phyloP scores from a whole-genome alignment of 2,329 filamentous ascomycete genomes.

The Periconia sp. region DNA sequence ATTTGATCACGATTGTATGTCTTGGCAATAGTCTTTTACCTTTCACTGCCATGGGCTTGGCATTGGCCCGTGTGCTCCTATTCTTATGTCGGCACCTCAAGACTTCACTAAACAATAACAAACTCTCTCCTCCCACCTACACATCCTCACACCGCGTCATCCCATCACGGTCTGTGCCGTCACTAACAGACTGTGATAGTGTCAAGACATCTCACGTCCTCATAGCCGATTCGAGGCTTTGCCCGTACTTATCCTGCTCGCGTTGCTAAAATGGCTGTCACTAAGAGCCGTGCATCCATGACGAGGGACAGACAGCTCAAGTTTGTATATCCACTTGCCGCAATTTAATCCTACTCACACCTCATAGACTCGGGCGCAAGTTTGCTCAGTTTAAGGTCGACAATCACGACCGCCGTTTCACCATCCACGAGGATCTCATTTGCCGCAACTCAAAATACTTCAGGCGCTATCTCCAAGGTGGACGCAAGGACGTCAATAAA shows the following conservation, averaged over 20 bases:
- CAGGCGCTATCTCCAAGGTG: conserved; percentile 7
- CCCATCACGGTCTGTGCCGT: too few species aligned
- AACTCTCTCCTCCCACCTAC: too few species aligned
- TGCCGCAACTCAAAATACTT: conserved; percentile 17
- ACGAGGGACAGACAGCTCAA: background rate
- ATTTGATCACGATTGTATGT: background rate
- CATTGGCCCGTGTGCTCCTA: too few species aligned
- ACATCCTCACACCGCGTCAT: too few species aligned
- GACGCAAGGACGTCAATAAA: conserved; percentile 12
- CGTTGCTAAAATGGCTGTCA: background rate
- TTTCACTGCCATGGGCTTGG: too few species aligned
- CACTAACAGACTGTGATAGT: too few species aligned
- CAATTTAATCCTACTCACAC: background rate
- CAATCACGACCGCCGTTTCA: conserved; percentile 8
- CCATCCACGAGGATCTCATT: conserved; percentile 23
- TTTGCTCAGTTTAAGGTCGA: conserved; percentile 6
- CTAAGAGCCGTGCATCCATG: background rate
- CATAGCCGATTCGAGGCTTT: too few species aligned
- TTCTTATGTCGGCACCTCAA: too few species aligned
- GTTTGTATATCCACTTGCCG: background rate
- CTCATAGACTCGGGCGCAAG: conserved; percentile 6
- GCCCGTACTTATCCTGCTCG: too few species aligned
- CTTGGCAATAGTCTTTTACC: background rate
- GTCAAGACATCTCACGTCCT: too few species aligned
- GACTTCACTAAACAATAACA: too few species aligned